Base-by-base conservation (phyloP, 306 rosid species). In the Castanea sativa region DNA sequence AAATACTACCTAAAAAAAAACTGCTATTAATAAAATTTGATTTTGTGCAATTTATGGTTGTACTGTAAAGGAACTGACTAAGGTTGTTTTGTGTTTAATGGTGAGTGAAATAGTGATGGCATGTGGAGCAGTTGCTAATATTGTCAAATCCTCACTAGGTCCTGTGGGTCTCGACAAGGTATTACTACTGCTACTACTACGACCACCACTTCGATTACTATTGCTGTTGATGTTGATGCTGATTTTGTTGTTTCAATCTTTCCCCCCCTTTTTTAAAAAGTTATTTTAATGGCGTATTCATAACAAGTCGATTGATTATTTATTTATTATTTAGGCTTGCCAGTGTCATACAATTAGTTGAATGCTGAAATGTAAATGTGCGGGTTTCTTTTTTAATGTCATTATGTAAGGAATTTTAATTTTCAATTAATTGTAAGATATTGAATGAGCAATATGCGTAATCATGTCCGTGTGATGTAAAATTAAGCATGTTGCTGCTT, bases 141-240 rank as follows among this genome's bases (percentile, higher is more conserved):
- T 96, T 30, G 99, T 96, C 49, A 96, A 96, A 85, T 83, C 96
- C 64, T 96, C 98, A 1, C 85, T 96, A 41, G 99, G 99, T 60
- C 98, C 99, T 11, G 99, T 96, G 73, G 99, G 99, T 64, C 99
- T 96, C 27, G 99, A 96, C 86, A 96, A 96, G 98, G 99, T 93
- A 61, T 20, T 64, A 38, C 9, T 38, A 41, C 12, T 38, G 6
- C 75, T 81, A 69, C 45, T 49, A 6, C 27, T 25, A 25, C n/a
- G n/a, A n/a, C n/a, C n/a, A n/a, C n/a, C 49, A 10, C 7, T 58
- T 2, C 49, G 43, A 41, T 3, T 27, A 3, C 20, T 69, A 25
- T 59, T 59, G 67, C 19, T 21, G 29, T 4, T 20, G 56, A 45
- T 20, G 8, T 20, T 67, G 72, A 5, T 67, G 35, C 35, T 18